Evolutionary conservation across 192 early-diverging fungal genomes (phyloP).

Genomic region (Coemansia sp.): DNA sequence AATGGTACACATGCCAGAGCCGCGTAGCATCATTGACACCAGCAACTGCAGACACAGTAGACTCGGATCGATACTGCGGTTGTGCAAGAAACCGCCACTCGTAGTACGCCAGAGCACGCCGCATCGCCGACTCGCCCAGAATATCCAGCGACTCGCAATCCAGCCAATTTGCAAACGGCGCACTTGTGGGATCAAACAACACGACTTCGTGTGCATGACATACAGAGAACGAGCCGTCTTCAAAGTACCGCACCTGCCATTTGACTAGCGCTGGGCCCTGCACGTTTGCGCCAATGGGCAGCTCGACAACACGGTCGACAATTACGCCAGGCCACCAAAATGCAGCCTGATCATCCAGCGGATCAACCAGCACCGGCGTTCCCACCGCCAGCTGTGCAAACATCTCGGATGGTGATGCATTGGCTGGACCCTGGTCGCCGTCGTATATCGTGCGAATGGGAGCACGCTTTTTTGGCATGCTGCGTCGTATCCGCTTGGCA

Average conservation of each 20-base stretch:
- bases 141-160: not conserved
- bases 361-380: slow-evolving; percentile 50
- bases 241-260: slow-evolving; percentile 48
- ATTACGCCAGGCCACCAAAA: slow-evolving; percentile 52
- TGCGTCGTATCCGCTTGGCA: slow-evolving; percentile 1
- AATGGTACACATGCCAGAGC: slow-evolving; percentile 14
- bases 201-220: slow-evolving; percentile 39
- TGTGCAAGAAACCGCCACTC: slow-evolving; percentile 38
- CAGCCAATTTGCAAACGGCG: slow-evolving; percentile 14
- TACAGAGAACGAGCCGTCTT: slow-evolving; percentile 39
- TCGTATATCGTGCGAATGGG: slow-evolving; percentile 33
- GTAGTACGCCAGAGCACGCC: slow-evolving; percentile 47
- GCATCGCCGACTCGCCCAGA: slow-evolving; percentile 24
- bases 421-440: slow-evolving; percentile 27
- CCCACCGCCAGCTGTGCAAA: slow-evolving; percentile 28
- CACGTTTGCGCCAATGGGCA: not conserved
- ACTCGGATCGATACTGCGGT: not conserved
- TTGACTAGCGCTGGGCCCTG: not conserved
- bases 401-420: slow-evolving; percentile 18
- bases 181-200: slow-evolving; percentile 17
- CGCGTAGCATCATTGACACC: slow-evolving; percentile 26
- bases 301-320: slow-evolving; percentile 13
- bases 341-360: slow-evolving; percentile 17
- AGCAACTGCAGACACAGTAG: not conserved
- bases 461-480: not conserved